These are phyloP conservation scores for Vitis rotundifolia DNA, from an alignment of 164 flowering plant species.

Conservation along the genomic window DNA sequence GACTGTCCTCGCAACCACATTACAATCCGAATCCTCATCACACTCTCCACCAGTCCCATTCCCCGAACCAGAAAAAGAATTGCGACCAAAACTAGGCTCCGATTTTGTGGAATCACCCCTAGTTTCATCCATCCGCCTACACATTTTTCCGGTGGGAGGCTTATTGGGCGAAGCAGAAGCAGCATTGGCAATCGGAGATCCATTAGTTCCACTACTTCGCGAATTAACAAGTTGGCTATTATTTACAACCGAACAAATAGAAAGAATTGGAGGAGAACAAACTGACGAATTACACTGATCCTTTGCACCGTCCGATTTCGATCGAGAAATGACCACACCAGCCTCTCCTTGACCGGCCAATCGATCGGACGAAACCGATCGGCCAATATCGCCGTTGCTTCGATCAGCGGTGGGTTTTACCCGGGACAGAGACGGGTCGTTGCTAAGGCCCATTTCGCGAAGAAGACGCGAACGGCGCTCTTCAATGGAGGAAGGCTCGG, in stretches of 20 bases:
- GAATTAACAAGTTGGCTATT: conserved; percentile 15
- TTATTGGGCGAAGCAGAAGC: conserved; percentile 37
- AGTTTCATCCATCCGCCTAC: conserved; percentile 28
- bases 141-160: conserved; percentile 51
- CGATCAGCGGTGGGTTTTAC: conserved; percentile 15
- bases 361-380: conserved; percentile 44
- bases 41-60: conserved; percentile 22
- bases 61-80: conserved; percentile 6
- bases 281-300: conserved; percentile 19
- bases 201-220: conserved; percentile 22
- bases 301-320: conserved; percentile 49
- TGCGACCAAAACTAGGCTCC: conserved; percentile 11
- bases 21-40: conserved; percentile 26
- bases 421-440: conserved; percentile 53
- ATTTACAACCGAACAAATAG: conserved; percentile 23
- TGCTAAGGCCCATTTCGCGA: conserved; percentile 67
- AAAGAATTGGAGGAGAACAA: conserved; percentile 25
- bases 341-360: conserved; percentile 10
- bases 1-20: conserved; percentile 19
- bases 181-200: conserved; percentile 18
- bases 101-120: conserved; percentile 14
- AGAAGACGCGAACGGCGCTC: conserved; percentile 85
- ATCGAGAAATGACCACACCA: conserved; percentile 31
- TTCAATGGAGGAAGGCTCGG: conserved; percentile 73
- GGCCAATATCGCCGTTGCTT: conserved; percentile 12